These are phyloP conservation scores for Suhomyces faveliae DNA, from an alignment of 805 yeast genomes.

Conservation along the genomic window DNA sequence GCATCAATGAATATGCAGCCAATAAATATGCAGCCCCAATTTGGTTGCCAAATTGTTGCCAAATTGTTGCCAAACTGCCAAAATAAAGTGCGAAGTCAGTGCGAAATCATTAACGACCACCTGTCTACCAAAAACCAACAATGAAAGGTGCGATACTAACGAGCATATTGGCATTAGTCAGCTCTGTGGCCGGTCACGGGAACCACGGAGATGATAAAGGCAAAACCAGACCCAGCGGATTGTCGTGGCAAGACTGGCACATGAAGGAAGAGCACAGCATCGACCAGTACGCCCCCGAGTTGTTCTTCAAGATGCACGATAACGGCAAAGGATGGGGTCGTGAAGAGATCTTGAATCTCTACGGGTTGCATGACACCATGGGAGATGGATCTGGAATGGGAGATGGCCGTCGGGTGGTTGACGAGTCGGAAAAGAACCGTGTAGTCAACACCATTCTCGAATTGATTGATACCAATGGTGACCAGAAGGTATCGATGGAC, in stretches of 20 bases:
- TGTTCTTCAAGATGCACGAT: slow-evolving; percentile 83
- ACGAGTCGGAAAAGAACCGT: slow-evolving; percentile 52
- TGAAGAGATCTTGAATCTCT: slow-evolving; percentile 70
- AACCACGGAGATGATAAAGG: slow-evolving; percentile 4
- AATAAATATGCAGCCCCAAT: not conserved
- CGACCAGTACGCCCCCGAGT: slow-evolving; percentile 67
- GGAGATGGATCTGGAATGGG: slow-evolving; percentile 95
- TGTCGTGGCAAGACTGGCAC: slow-evolving; percentile 83
- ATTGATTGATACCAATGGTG: slow-evolving; percentile 63
- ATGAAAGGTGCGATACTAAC: slow-evolving; percentile 2
- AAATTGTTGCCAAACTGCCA: too few species aligned
- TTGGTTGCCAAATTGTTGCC: too few species aligned
- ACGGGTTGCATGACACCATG: slow-evolving; percentile 78
- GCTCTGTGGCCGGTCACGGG: not conserved
- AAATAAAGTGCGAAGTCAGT: not conserved
- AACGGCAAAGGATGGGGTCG: slow-evolving; percentile 51
- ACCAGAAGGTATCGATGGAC: slow-evolving; percentile 60
- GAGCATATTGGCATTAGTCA: not conserved
- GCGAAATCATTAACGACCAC: not conserved
- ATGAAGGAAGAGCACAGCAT: slow-evolving; percentile 86
- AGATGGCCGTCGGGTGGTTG: slow-evolving; percentile 52
- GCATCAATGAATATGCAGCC: not conserved
- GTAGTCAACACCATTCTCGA: slow-evolving; percentile 56
- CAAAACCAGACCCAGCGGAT: slow-evolving; percentile 42
- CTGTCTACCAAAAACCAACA: not conserved